Evolutionary conservation across 192 early-diverging fungal genomes (phyloP).

Genomic region (Coemansia sp.): DNA sequence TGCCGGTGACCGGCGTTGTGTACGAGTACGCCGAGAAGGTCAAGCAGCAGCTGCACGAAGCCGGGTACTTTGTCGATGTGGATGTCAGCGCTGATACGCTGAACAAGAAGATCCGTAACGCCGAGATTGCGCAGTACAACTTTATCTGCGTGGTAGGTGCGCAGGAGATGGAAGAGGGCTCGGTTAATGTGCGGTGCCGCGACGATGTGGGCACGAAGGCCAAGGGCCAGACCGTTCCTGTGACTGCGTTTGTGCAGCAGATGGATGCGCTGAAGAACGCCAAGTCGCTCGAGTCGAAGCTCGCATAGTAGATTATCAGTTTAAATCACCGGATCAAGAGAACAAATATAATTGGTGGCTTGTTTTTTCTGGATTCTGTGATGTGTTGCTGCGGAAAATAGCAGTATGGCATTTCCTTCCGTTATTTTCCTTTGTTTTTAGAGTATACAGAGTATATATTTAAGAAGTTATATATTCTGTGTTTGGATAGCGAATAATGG

Average conservation of each 20-base stretch:
- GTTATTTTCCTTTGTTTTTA: constrained; percentile 7
- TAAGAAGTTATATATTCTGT: background rate
- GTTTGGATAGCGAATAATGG: constrained; percentile 11
- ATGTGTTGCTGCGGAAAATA: background rate
- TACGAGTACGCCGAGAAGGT: constrained; percentile 81
- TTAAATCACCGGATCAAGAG: no score
- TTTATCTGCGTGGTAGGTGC: constrained; percentile 96
- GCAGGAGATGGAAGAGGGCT: constrained; percentile 74
- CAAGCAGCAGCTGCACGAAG: constrained; percentile 61
- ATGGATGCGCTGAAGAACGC: constrained; percentile 62
- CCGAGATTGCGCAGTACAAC: constrained; percentile 93
- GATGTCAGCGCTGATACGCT: constrained; percentile 84
- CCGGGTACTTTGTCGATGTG: constrained; percentile 81
- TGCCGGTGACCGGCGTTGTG: constrained; percentile 80
- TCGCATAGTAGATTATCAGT: constrained; percentile 8
- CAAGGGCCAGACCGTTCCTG: constrained; percentile 74
- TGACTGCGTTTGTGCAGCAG: constrained; percentile 68
- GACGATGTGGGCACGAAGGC: constrained; percentile 79
- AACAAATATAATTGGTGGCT: background rate
- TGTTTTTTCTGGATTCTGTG: background rate
- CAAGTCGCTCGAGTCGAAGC: constrained; percentile 56
- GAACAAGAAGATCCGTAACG: constrained; percentile 96
- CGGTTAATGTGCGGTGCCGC: constrained; percentile 91
- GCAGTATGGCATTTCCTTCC: background rate
- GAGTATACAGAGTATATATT: background rate